These are phyloP conservation scores for Clohesyomyces aquaticus DNA, from an alignment of 495 filamentous ascomycete genomes.

Conservation along the genomic window DNA sequence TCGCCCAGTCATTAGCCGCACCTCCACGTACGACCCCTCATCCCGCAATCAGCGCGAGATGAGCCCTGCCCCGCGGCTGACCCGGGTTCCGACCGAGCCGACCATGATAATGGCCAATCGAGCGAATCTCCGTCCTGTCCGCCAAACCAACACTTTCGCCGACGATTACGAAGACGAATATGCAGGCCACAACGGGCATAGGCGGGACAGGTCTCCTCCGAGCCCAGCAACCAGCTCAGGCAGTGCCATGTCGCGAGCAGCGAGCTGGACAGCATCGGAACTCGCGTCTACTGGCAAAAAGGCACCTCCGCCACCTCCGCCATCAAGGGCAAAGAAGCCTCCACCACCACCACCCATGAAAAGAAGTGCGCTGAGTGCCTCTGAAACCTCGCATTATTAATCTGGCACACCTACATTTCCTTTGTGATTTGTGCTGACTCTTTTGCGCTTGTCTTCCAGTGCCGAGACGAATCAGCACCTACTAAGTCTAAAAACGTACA, in stretches of 20 bases:
- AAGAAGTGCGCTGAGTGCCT: conserved; percentile 40
- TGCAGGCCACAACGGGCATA: conserved; percentile 54
- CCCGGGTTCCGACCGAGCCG: conserved; percentile 64
- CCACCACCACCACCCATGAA: conserved; percentile 60
- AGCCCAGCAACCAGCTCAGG: conserved; percentile 46
- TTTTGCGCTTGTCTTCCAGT: conserved; percentile 4
- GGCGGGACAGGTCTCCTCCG: conserved; percentile 47
- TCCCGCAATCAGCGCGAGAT: conserved; percentile 56
- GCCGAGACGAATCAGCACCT: conserved; percentile 15
- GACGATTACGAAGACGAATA: conserved; percentile 66
- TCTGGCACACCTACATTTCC: background rate
- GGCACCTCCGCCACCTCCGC: conserved; percentile 78
- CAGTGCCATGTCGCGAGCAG: conserved; percentile 26
- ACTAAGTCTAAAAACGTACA: background rate
- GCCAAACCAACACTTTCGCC: conserved; percentile 58
- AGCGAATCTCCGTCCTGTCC: conserved; percentile 51
- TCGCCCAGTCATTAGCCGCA: conserved; percentile 54
- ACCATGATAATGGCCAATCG: conserved; percentile 51
- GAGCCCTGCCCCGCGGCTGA: conserved; percentile 52
- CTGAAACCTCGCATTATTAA: conserved; percentile 33
- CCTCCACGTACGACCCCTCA: conserved; percentile 63
- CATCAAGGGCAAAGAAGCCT: conserved; percentile 78
- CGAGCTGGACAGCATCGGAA: conserved; percentile 37
- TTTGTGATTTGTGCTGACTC: conserved; percentile 15
- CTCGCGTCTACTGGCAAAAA: conserved; percentile 55